phyloP scores from a whole-genome alignment of 257 asterid genomes.

The Scutellaria barbata region DNA sequence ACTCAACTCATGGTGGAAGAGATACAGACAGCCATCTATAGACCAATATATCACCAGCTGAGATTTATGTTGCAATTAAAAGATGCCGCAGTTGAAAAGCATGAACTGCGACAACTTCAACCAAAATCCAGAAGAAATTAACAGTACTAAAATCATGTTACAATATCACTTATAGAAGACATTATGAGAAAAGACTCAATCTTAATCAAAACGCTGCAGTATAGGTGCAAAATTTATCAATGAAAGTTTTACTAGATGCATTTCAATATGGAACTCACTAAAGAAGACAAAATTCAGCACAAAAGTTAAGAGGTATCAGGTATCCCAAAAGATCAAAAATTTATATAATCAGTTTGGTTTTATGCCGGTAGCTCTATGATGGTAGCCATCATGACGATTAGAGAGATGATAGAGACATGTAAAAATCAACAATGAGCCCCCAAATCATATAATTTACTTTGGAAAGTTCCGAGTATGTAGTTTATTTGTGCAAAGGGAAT shows the following conservation, averaged over 20 bases:
- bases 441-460: too few relatives aligned
- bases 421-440: neutral
- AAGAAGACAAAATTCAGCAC: too few relatives aligned
- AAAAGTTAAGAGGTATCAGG: too few relatives aligned
- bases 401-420: neutral
- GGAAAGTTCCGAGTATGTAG: too few relatives aligned
- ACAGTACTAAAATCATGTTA: neutral
- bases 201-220: too few relatives aligned
- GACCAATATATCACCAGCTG: neutral
- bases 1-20: neutral
- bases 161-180: neutral
- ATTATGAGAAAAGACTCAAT: too few relatives aligned
- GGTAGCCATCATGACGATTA: neutral
- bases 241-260: too few relatives aligned
- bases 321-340: too few relatives aligned
- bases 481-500: neutral
- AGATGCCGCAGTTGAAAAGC: neutral
- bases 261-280: too few relatives aligned
- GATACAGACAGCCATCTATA: too few relatives aligned
- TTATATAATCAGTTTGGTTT: neutral
- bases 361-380: neutral
- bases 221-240: too few relatives aligned
- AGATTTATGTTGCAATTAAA: neutral
- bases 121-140: constrained; percentile 1
- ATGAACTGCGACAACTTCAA: constrained; percentile 1